phyloP scores from a whole-genome alignment of 1,284 basidiomycete species.

The Omphalotus olearius region DNA sequence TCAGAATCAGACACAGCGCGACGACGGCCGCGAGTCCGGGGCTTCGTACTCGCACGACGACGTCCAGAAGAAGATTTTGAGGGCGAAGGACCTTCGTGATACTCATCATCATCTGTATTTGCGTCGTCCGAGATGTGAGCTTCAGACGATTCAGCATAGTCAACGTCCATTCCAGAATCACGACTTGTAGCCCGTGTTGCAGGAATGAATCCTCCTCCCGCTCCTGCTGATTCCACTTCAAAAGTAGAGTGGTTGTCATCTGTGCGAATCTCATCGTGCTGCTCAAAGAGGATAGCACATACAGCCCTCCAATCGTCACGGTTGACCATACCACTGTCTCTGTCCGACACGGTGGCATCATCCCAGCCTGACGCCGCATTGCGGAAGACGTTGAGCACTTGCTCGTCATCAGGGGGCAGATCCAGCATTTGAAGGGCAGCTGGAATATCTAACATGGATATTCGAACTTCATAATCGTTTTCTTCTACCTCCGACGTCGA shows the following conservation, averaged over 20 bases:
- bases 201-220: background rate
- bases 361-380: constrained; percentile 71
- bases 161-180: constrained; percentile 17
- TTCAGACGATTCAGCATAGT: constrained; percentile 29
- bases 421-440: constrained; percentile 59
- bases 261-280: constrained; percentile 27
- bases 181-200: constrained; percentile 11
- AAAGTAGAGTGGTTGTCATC: background rate
- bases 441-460: constrained; percentile 56
- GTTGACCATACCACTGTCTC: constrained; percentile 33
- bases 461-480: constrained; percentile 16
- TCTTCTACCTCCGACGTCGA: background rate
- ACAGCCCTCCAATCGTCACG: constrained; percentile 71
- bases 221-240: constrained; percentile 16
- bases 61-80: constrained; percentile 17
- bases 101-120: constrained; percentile 19
- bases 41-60: constrained; percentile 19
- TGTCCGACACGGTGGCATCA: constrained; percentile 18
- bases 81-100: constrained; percentile 28
- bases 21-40: constrained; percentile 13
- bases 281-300: constrained; percentile 61
- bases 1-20: constrained; percentile 16
- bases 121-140: constrained; percentile 13
- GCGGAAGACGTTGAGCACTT: constrained; percentile 62
- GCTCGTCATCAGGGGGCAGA: constrained; percentile 61